phyloP scores from a whole-genome alignment of 2,329 filamentous ascomycete genomes.

The Hypoxylon sp. region DNA sequence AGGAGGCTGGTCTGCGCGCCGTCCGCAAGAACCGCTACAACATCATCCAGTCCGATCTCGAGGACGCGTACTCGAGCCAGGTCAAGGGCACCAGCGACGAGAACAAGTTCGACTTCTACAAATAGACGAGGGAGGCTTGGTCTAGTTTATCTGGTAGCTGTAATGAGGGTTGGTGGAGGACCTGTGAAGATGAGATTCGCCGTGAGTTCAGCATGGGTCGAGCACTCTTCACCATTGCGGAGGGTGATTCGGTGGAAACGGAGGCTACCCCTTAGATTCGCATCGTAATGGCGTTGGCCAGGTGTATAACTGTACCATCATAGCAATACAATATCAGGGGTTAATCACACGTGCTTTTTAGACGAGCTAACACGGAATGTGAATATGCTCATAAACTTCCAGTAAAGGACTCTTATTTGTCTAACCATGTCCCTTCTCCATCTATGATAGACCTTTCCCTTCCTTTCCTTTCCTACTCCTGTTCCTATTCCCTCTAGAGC shows the following conservation, averaged over 20 bases:
- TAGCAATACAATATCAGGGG: slow-evolving; percentile 31
- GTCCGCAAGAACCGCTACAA: slow-evolving; percentile 99
- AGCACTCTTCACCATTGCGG: slow-evolving; percentile 9
- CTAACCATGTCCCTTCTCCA: slow-evolving; percentile 28
- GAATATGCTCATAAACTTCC: slow-evolving; percentile 6
- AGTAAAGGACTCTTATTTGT: slow-evolving; percentile 27
- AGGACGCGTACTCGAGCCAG: slow-evolving; percentile 97
- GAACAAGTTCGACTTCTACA: slow-evolving; percentile 93
- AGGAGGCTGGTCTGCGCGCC: slow-evolving; percentile 93
- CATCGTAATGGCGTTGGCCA: slow-evolving; percentile 11
- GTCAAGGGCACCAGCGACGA: slow-evolving; percentile 83
- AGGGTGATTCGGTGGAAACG: slow-evolving; percentile 3
- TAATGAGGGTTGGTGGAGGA: background rate
- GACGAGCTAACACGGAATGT: background rate
- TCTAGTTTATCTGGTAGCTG: background rate
- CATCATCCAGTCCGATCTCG: slow-evolving; percentile 96
- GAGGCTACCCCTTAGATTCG: slow-evolving; percentile 3
- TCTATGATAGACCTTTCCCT: slow-evolving; percentile 24
- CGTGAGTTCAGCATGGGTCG: background rate
- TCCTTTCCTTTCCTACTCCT: background rate
- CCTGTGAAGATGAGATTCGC: background rate
- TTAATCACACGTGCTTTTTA: slow-evolving; percentile 19
- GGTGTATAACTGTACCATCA: slow-evolving; percentile 42
- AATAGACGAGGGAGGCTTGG: slow-evolving; percentile 62
- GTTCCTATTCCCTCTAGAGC: slow-evolving; percentile 21